Base-by-base conservation (phyloP, 2,329 filamentous ascomycete species). In the Bipolaris cookei region DNA sequence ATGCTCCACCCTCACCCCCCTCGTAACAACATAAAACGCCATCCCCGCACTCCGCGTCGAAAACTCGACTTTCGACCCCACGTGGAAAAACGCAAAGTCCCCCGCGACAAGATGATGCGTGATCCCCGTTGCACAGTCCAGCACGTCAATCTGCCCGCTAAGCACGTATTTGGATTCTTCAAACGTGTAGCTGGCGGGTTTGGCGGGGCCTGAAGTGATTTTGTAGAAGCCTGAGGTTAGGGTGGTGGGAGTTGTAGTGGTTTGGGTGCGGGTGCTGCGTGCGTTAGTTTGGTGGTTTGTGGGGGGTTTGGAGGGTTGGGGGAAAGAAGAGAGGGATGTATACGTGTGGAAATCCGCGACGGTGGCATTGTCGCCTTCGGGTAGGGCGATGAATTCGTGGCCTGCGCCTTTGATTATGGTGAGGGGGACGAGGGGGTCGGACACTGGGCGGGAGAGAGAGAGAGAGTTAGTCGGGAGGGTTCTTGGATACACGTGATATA, bases 191-290 rank as follows among this genome's bases (percentile, higher is more conserved):
- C 51, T 32, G 1, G 63, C 62, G 1, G 59, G 59, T 18, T 59
- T 47, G 2, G 61, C 37, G 4, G 63, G 65, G 4, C 65, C 63
- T 6, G 65, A 56, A 23, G 50, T 49, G 47, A 67, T 64, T 41
- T 63, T 65, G 55, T 67, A 67, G 55, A 67, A 67, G 20, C 65
- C 65, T 0, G 59, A 66, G 28, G 63, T 67, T 20, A 67, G 45
- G 50, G 63, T 49, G 1, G 62, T 38, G 6, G 63, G 63, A 7
- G 52, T 49, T 21, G 53, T 25, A 16, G 51, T 48, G n/a, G 63
- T 63, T 38, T 65, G 52, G 1, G 65, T 67, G 30, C 56, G 62
- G 38, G 62, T 66, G 16, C 61, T 62, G 35, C 23, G 23, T 16
- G 23, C 6, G 4, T 32, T 25, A 35, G 42, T 25, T 34, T 21